Evolutionary conservation across 257 asterid species (phyloP).

Genomic region (Fraxinus cuspidata): DNA sequence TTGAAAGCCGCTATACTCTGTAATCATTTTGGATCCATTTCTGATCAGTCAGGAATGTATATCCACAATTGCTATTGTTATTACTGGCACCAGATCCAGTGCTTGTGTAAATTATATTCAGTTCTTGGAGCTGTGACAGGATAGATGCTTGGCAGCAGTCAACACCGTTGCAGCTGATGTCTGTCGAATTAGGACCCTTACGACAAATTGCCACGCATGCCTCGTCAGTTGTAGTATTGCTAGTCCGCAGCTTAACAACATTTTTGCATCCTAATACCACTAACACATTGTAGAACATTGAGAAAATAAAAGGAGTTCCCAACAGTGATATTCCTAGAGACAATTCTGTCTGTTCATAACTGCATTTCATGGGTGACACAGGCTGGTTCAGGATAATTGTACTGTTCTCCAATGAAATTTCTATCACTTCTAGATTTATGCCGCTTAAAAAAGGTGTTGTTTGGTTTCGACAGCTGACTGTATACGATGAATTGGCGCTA

Average conservation of each 20-base stretch:
- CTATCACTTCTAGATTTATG: background rate
- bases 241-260: constrained; percentile 19
- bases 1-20: background rate
- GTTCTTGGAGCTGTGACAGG: constrained; percentile 17
- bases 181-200: background rate
- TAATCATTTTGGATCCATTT: constrained; percentile 29
- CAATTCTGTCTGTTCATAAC: background rate
- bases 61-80: constrained; percentile 31
- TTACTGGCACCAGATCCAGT: too few relatives aligned
- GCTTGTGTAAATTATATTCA: constrained; percentile 19
- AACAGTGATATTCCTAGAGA: constrained; percentile 6
- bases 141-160: constrained; percentile 35
- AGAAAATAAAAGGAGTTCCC: constrained; percentile 38
- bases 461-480: background rate
- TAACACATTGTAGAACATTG: constrained; percentile 25
- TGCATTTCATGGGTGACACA: constrained; percentile 29
- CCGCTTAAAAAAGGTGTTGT: background rate
- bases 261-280: constrained; percentile 35
- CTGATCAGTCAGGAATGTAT: constrained; percentile 30
- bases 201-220: constrained; percentile 37
- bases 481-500: background rate
- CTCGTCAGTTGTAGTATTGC: background rate
- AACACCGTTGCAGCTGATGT: constrained; percentile 27
- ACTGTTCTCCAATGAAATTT: constrained; percentile 20
- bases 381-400: constrained; percentile 27